These are phyloP conservation scores for Rubia tinctorum DNA, from an alignment of 305 asterid species.

Conservation along the genomic window DNA sequence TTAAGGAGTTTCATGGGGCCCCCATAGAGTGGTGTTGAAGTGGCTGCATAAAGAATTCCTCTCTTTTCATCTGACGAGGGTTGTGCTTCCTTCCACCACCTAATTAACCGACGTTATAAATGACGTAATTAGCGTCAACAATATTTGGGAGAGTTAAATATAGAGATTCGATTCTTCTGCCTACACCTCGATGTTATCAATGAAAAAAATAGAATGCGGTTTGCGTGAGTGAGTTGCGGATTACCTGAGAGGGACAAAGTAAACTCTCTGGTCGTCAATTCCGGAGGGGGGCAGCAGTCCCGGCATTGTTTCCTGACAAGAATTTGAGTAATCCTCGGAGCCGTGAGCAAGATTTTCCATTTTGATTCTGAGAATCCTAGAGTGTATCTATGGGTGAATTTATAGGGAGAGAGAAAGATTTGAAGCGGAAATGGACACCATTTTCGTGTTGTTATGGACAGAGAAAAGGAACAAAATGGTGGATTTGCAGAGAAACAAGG, in stretches of 20 bases:
- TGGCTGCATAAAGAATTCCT: conserved; percentile 65
- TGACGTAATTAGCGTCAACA: not conserved
- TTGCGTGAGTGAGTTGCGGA: not conserved
- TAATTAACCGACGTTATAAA: conserved; percentile 13
- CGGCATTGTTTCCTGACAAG: conserved; percentile 17
- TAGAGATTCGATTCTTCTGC: conserved; percentile 5
- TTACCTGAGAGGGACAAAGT: conserved; percentile 88
- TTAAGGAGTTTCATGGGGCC: conserved; percentile 85
- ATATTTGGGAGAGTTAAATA: not conserved
- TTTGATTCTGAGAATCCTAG: conserved; percentile 16
- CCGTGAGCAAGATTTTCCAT: conserved; percentile 24
- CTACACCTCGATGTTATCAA: conserved; percentile 2
- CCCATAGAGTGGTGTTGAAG: conserved; percentile 59
- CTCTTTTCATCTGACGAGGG: conserved; percentile 44
- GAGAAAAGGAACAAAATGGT: conserved; percentile 34
- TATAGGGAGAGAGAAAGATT: conserved; percentile 43
- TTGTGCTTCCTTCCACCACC: conserved; percentile 99
- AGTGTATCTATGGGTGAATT: conserved; percentile 9
- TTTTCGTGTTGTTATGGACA: conserved; percentile 4
- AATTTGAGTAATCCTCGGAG: conserved; percentile 36
- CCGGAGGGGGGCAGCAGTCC: conserved; percentile 34
- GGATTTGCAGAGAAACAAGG: conserved; percentile 60
- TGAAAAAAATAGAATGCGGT: conserved; percentile 5
- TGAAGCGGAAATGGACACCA: conserved; percentile 43
- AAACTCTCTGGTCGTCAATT: conserved; percentile 71